Evolutionary conservation across 805 yeast genomes (phyloP).

Genomic region (Kodamaea laetipori): DNA sequence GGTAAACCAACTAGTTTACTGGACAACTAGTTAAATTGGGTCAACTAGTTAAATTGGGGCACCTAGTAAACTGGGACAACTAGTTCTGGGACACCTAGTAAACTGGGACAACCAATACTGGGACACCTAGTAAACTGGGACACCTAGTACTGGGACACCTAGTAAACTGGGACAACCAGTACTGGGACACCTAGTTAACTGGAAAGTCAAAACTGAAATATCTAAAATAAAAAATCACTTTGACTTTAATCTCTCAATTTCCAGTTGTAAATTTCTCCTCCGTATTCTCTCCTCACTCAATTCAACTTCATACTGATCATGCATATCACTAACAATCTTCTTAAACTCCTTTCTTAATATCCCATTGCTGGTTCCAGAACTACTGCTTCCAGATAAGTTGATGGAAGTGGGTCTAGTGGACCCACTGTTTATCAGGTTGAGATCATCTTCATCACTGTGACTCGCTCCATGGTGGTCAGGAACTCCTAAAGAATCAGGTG

Average conservation of each 20-base stretch:
- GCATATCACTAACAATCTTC: slow-evolving; percentile 62
- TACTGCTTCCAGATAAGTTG: slow-evolving; percentile 8
- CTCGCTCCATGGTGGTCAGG: slow-evolving; percentile 6
- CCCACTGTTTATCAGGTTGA: slow-evolving; percentile 16
- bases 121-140: no score
- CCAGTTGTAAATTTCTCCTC: slow-evolving; percentile 37
- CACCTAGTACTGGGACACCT: no score
- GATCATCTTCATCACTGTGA: slow-evolving; percentile 24
- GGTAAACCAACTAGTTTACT: no score
- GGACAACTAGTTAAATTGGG: no score
- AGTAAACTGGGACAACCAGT: no score
- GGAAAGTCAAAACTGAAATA: no score
- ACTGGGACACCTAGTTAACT: no score
- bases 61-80: no score
- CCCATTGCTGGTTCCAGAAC: slow-evolving; percentile 45
- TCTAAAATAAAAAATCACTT: no score
- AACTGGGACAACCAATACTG: no score
- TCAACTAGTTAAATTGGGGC: no score
- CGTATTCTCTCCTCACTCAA: slow-evolving; percentile 56
- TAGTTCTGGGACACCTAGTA: no score
- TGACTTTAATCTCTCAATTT: slow-evolving; percentile 9
- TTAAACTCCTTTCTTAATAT: slow-evolving; percentile 70
- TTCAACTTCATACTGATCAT: slow-evolving; percentile 60
- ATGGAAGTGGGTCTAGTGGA: slow-evolving; percentile 20
- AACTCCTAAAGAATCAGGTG: slow-evolving; percentile 14